A percentile compares a stretch with the other conserved stretches of the same genome.
phyloP scores from a whole-genome alignment of 208 protist species.

The Lotmaria passim region DNA sequence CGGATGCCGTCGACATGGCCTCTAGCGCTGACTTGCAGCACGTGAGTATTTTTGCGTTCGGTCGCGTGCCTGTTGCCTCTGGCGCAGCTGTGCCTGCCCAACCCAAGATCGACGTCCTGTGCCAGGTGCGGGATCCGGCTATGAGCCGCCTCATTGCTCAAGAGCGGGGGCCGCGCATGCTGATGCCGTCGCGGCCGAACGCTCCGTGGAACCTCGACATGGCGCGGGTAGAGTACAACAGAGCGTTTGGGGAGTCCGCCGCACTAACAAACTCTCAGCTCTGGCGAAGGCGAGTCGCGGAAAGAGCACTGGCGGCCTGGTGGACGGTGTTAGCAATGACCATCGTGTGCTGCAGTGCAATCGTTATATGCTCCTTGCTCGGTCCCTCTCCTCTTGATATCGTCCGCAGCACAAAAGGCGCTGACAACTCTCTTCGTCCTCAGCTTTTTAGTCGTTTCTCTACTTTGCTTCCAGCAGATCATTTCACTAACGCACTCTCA shows the following conservation, averaged over 20 bases:
- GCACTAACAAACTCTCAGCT: conserved; percentile 29
- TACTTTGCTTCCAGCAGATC: conserved; percentile 7
- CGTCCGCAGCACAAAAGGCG: conserved; percentile 17
- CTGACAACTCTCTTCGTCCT: conserved; percentile 33
- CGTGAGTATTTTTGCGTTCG: conserved; percentile 40
- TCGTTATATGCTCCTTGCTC: not conserved
- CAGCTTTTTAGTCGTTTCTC: conserved; percentile 28
- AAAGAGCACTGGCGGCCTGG: not conserved
- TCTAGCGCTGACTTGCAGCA: conserved; percentile 44
- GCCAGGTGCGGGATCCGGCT: conserved; percentile 33
- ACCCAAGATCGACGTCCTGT: conserved; percentile 32
- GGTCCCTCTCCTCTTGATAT: conserved; percentile 11
- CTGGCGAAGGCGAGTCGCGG: conserved; percentile 19
- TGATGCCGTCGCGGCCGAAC: conserved; percentile 32
- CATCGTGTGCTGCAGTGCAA: not conserved
- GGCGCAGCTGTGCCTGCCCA: not conserved
- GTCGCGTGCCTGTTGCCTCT: conserved; percentile 3
- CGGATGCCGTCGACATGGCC: conserved; percentile 37
- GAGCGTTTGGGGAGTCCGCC: conserved; percentile 4
- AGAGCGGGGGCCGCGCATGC: conserved; percentile 38
- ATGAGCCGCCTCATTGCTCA: conserved; percentile 42
- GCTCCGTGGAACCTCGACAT: conserved; percentile 14
- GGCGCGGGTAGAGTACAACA: conserved; percentile 23
- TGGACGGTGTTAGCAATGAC: not conserved
- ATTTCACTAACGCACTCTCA: conserved; percentile 28